These are phyloP conservation scores for Globisporangium perplexum DNA, from an alignment of 352 stramenopile genomes.

Conservation along the genomic window DNA sequence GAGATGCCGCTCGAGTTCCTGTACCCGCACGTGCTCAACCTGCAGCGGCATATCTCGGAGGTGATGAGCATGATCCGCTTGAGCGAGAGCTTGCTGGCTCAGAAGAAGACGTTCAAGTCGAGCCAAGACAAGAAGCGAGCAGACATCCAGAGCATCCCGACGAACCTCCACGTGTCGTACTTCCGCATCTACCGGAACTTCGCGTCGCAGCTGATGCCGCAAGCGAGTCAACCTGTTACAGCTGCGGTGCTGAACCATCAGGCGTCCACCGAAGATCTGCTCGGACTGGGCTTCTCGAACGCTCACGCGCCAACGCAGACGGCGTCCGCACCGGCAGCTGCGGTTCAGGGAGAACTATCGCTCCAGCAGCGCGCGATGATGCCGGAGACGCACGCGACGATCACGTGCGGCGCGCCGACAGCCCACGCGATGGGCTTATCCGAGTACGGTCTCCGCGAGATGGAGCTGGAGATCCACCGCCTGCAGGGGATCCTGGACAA, in stretches of 20 bases:
- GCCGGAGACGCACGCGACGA: slow-evolving; percentile 57
- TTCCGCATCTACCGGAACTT: slow-evolving; percentile 74
- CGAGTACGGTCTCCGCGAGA: slow-evolving; percentile 72
- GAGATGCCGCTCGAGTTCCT: slow-evolving; percentile 68
- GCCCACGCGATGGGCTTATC: slow-evolving; percentile 75
- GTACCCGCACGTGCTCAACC: slow-evolving; percentile 61
- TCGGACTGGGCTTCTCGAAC: slow-evolving; percentile 29
- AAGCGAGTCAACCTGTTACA: slow-evolving; percentile 6
- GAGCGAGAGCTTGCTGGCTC: slow-evolving; percentile 51
- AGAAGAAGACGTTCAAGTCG: slow-evolving; percentile 83
- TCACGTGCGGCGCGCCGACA: slow-evolving; percentile 78
- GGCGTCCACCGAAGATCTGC: slow-evolving; percentile 50
- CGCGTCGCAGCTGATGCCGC: slow-evolving; percentile 16
- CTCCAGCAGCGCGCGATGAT: slow-evolving; percentile 34
- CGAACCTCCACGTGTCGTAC: slow-evolving; percentile 81
- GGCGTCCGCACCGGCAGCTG: not conserved
- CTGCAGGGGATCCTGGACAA: slow-evolving; percentile 60
- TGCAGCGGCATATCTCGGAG: slow-evolving; percentile 56
- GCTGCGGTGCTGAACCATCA: slow-evolving; percentile 14
- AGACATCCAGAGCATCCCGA: slow-evolving; percentile 76
- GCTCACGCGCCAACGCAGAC: not conserved
- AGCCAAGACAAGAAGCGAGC: slow-evolving; percentile 76
- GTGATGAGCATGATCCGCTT: slow-evolving; percentile 67
- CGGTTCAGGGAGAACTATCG: slow-evolving; percentile 10
- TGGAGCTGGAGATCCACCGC: slow-evolving; percentile 76